phyloP scores from a whole-genome alignment of 139 green algal genomes.

The Picochlorum costavermella region DNA sequence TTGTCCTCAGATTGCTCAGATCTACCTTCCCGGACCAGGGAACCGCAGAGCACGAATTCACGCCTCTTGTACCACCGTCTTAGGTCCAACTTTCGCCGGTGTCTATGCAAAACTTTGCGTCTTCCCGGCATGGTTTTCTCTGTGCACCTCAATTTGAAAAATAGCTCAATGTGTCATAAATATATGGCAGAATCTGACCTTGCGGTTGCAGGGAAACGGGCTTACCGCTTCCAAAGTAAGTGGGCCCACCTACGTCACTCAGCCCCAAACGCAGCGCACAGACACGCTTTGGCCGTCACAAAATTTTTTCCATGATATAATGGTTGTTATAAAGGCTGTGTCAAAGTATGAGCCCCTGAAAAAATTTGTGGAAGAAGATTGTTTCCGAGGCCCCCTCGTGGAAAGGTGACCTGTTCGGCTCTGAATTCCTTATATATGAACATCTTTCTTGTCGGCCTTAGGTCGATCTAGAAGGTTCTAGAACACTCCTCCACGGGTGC shows the following conservation, averaged over 20 bases:
- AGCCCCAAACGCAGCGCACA: slow-evolving; percentile 1
- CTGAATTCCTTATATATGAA: slow-evolving; percentile 3
- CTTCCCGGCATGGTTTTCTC: slow-evolving; percentile 1
- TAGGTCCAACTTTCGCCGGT: background rate
- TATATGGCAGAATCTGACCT: slow-evolving; percentile 2
- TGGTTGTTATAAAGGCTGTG: background rate
- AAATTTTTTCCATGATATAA: slow-evolving; percentile 1
- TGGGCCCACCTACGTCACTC: slow-evolving; percentile 1
- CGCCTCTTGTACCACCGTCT: background rate
- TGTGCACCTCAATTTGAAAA: slow-evolving; percentile 3
- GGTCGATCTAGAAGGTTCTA: too few species aligned
- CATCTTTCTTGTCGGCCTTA: background rate
- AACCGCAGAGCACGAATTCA: slow-evolving; percentile 1
- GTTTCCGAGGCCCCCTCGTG: background rate
- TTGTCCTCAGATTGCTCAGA: slow-evolving; percentile 2
- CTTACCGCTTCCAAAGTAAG: slow-evolving; percentile 2
- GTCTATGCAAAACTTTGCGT: slow-evolving; percentile 2
- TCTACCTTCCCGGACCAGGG: background rate
- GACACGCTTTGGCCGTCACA: slow-evolving; percentile 1
- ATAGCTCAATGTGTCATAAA: background rate
- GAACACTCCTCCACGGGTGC: too few species aligned
- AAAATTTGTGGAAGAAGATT: slow-evolving; percentile 1
- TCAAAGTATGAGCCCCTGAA: slow-evolving; percentile 2
- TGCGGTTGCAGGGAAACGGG: background rate
- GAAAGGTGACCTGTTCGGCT: slow-evolving; percentile 1